Conservation (phyloP, 2,329 filamentous ascomycete genomes). For the Pseudocercospora musae region DNA sequence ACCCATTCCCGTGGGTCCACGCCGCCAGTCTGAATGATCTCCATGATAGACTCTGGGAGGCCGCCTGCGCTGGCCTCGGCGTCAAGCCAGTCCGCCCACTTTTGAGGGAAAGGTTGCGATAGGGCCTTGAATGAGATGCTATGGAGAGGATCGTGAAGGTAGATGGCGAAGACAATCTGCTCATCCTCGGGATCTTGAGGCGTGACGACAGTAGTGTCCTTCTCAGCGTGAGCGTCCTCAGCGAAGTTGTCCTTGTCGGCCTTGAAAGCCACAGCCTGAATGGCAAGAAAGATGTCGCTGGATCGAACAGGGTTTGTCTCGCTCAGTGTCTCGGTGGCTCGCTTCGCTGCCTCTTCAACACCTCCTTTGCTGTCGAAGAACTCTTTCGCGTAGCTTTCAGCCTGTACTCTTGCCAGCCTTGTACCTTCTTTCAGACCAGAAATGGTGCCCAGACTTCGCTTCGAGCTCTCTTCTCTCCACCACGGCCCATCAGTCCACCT, state of each 20-base stretch:
- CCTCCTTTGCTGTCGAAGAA: slow-evolving; percentile 78
- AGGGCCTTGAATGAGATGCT: slow-evolving; percentile 80
- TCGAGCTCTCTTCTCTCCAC: slow-evolving; percentile 69
- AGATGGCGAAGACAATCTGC: slow-evolving; percentile 70
- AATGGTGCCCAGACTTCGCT: slow-evolving; percentile 75
- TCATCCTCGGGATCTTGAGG: slow-evolving; percentile 54
- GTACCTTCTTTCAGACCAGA: slow-evolving; percentile 81
- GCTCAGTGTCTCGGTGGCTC: slow-evolving; percentile 73
- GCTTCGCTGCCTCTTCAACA: slow-evolving; percentile 72
- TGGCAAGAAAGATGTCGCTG: slow-evolving; percentile 91
- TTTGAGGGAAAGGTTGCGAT: slow-evolving; percentile 76
- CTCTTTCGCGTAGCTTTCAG: slow-evolving; percentile 81
- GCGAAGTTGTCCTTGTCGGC: slow-evolving; percentile 65
- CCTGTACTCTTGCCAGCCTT: slow-evolving; percentile 84
- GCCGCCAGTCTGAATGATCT: slow-evolving; percentile 70
- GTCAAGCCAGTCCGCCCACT: slow-evolving; percentile 91
- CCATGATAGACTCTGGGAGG: slow-evolving; percentile 78
- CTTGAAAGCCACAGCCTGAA: slow-evolving; percentile 76
- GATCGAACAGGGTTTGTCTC: slow-evolving; percentile 87
- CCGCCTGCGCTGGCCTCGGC: slow-evolving; percentile 52
- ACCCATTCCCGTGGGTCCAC: slow-evolving; percentile 97
- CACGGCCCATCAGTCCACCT: slow-evolving; percentile 94
- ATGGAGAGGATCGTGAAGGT: slow-evolving; percentile 84
- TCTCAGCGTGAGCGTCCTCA: slow-evolving; percentile 41
- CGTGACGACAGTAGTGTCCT: background rate